phyloP scores from a whole-genome alignment of 179 eudicot genomes.

The Vitellaria paradoxa region DNA sequence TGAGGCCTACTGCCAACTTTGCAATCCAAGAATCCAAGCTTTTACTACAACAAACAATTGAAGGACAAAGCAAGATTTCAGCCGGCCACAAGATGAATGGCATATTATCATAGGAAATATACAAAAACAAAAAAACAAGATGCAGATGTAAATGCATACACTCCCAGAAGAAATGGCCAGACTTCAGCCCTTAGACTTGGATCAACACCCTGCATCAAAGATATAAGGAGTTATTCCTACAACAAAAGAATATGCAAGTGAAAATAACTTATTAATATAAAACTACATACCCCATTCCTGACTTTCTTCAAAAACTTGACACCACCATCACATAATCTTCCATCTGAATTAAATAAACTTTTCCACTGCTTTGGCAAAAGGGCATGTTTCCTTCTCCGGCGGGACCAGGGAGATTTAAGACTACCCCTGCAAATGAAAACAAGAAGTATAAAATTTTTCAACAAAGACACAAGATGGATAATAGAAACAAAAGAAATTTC shows the following conservation, averaged over 20 bases:
- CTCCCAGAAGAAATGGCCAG: slow-evolving; percentile 80
- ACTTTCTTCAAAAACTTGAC: slow-evolving; percentile 63
- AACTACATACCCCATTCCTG: slow-evolving; percentile 51
- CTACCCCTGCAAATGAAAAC: slow-evolving; percentile 34
- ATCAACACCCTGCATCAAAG: slow-evolving; percentile 59
- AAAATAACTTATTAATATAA: background rate
- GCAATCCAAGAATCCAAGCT: background rate
- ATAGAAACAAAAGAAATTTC: background rate
- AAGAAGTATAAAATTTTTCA: slow-evolving; percentile 3
- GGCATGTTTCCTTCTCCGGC: slow-evolving; percentile 49
- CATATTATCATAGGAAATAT: background rate
- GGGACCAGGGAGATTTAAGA: slow-evolving; percentile 65
- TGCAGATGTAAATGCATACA: slow-evolving; percentile 38
- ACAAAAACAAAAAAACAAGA: background rate
- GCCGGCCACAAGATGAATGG: background rate
- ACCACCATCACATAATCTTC: slow-evolving; percentile 57
- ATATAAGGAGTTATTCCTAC: background rate
- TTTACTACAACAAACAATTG: background rate
- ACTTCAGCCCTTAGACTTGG: slow-evolving; percentile 65
- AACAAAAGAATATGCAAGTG: background rate
- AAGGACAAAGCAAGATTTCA: background rate
- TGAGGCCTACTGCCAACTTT: background rate
- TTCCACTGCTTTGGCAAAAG: slow-evolving; percentile 58
- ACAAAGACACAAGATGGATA: slow-evolving; percentile 1
- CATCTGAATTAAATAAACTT: slow-evolving; percentile 44